Evolutionary conservation across 1,139 yeast species (phyloP).

Genomic region (Suhomyces anneliseae): DNA sequence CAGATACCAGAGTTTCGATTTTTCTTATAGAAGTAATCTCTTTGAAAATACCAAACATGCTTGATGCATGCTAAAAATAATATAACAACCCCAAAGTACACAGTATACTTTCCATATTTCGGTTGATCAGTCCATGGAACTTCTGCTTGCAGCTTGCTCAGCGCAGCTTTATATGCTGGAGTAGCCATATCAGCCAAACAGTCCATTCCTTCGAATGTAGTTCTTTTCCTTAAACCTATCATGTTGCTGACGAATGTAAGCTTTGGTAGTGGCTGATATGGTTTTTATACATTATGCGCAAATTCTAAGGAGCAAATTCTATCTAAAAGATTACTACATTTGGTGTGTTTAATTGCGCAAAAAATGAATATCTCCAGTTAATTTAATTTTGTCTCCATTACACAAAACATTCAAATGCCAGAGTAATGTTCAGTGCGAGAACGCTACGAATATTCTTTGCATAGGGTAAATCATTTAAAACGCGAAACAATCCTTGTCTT

Average conservation of each 20-base stretch:
- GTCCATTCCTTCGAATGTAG: conserved; percentile 39
- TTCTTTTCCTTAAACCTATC: neutral
- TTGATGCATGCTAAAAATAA: conserved; percentile 42
- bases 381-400: too few relatives aligned
- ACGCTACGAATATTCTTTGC: too few relatives aligned
- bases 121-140: conserved; percentile 42
- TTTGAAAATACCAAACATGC: conserved; percentile 33
- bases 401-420: too few relatives aligned
- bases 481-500: too few relatives aligned
- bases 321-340: neutral
- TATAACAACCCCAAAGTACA: conserved; percentile 44
- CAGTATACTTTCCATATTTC: conserved; percentile 45
- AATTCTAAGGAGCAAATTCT: neutral
- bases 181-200: conserved; percentile 42
- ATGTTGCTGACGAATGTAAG: neutral
- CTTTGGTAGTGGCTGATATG: neutral
- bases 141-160: conserved; percentile 34
- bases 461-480: too few relatives aligned
- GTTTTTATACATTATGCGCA: neutral
- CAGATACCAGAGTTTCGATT: conserved; percentile 7
- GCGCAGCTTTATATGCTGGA: conserved; percentile 26
- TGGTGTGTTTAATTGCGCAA: neutral
- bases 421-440: too few relatives aligned
- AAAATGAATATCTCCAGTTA: too few relatives aligned
- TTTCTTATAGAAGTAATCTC: conserved; percentile 34